Percentiles rank a stretch among this genome's conserved stretches.
These are phyloP conservation scores for Eimeria praecox DNA, from an alignment of 169 alveolate species.

Conservation along the genomic window DNA sequence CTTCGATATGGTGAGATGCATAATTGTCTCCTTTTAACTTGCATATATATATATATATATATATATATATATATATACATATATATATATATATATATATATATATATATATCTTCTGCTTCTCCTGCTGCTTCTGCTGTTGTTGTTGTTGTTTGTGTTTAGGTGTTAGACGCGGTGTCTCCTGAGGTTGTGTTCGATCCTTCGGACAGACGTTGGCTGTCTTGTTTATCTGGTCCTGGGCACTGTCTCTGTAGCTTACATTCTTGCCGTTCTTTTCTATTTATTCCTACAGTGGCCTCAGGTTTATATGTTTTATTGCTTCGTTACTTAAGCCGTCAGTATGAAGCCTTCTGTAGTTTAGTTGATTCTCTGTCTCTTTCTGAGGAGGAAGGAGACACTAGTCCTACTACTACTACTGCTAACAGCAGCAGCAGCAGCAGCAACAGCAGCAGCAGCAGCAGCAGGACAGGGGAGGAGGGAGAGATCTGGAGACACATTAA, in stretches of 20 bases:
- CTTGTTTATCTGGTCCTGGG: slow-evolving; percentile 69
- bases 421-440: neutral
- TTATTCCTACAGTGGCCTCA: slow-evolving; percentile 84
- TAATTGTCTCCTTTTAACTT: too few species aligned
- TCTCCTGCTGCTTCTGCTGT: neutral
- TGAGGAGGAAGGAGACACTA: slow-evolving; percentile 1
- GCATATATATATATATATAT: too few species aligned
- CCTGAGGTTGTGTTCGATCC: slow-evolving; percentile 73
- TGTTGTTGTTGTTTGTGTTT: neutral
- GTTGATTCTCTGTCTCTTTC: slow-evolving; percentile 69
- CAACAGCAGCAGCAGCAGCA: slow-evolving; percentile 32
- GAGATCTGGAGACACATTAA: slow-evolving; percentile 84
- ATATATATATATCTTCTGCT: too few species aligned
- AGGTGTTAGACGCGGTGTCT: slow-evolving; percentile 63
- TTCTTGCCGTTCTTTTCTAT: slow-evolving; percentile 84
- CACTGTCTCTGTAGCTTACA: slow-evolving; percentile 85
- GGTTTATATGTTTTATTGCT: slow-evolving; percentile 85
- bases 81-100: too few species aligned
- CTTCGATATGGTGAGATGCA: too few species aligned
- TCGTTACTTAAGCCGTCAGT: slow-evolving; percentile 84
- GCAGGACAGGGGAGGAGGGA: slow-evolving; percentile 75
- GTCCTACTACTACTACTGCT: too few species aligned
- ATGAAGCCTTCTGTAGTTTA: slow-evolving; percentile 79
- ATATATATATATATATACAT: too few species aligned
- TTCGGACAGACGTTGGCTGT: slow-evolving; percentile 40